Base-by-base conservation (phyloP, 73 alveolate species). In the Halteria grandinella region DNA sequence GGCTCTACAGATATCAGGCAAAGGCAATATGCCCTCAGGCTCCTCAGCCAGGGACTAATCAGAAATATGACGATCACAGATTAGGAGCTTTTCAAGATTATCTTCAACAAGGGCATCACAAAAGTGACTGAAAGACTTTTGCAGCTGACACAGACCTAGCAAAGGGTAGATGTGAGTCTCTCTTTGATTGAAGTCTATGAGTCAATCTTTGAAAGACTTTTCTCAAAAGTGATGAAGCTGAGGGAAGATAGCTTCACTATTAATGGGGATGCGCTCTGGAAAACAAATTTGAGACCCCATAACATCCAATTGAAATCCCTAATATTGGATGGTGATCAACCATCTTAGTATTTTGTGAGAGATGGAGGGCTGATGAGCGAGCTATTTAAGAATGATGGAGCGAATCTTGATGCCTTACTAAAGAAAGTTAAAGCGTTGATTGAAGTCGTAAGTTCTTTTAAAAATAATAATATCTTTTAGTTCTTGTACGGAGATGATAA, bases 1-100 rank as follows among this genome's bases (percentile, higher is more conserved):
- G 66, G 80, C 2, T 66, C 80, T 11, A 20, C 69, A 2, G 80
- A 66, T 47, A n/a, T 66, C 15, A 45, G 47, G n/a, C 43, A 66
- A 15, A 66, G 80, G 45, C 10, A 11, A 6, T 66, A 44, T 66
- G 80, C 80, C 3, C 23, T 66, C 18, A 41, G 58, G 32, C 18
- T 66, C 3, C 39, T 66, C 36, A 11, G n/a, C n/a, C n/a, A 66
- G 31, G 15, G 53, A 12, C 29, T 66, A 15, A 29, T 66, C 2
- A 44, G 47, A 51, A 29, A 48, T 5, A 15, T 25, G 18, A 15
- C 25, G 3, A 23, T 66, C 15, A 25, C 51, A 10, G 47, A 39
- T 12, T 8, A 18, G 15, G 63, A 66, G 14, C 29, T 66, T 10
- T 24, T 66, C 8, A 66, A 66, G 52, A 21, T 18, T 12, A 25